Conservation (phyloP, 306 rosid species). For the Cucurbita maxima region DNA sequence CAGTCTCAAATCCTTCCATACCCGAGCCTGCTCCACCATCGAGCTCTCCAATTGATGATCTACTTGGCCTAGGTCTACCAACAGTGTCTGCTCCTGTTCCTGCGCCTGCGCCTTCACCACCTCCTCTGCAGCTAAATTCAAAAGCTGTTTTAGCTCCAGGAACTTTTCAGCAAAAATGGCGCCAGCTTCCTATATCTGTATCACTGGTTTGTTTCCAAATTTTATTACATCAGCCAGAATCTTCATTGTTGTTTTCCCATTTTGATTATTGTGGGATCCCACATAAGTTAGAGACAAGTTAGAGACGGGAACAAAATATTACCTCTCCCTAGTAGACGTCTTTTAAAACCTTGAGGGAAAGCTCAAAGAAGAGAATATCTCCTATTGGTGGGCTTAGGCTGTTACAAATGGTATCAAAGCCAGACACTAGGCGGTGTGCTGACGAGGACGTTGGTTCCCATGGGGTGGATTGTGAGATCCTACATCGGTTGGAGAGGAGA, state of each 20-base stretch:
- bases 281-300: no score
- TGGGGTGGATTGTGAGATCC: no score
- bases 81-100: slow-evolving; percentile 23
- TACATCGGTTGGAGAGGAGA: no score
- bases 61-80: slow-evolving; percentile 64
- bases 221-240: not conserved
- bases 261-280: not conserved
- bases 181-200: slow-evolving; percentile 70
- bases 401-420: no score
- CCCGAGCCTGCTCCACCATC: slow-evolving; percentile 37
- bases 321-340: no score
- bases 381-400: no score
- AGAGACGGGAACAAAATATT: no score
- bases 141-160: slow-evolving; percentile 80
- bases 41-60: slow-evolving; percentile 69
- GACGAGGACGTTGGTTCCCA: no score
- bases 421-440: no score
- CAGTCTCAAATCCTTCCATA: slow-evolving; percentile 21
- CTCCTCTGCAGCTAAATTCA: slow-evolving; percentile 63
- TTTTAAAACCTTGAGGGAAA: no score
- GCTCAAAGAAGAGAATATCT: no score
- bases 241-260: not conserved
- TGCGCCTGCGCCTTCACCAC: slow-evolving; percentile 35
- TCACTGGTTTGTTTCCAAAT: slow-evolving; percentile 48
- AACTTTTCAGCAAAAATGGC: slow-evolving; percentile 97